Evolutionary conservation across 2,329 filamentous ascomycete species (phyloP).

Genomic region (Boeremia exigua): DNA sequence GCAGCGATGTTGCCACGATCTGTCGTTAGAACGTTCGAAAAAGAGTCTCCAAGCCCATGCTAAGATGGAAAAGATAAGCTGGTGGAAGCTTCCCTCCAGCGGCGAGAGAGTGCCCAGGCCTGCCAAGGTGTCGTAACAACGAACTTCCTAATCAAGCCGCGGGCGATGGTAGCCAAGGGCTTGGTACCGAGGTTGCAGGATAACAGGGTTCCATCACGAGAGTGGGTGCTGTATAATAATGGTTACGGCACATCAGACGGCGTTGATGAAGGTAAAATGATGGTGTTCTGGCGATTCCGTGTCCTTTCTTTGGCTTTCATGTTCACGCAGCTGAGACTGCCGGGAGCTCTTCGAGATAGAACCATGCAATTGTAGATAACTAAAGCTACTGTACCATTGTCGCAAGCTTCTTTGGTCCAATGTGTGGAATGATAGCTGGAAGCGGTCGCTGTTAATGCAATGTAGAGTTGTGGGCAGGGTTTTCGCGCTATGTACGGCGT

Average conservation of each 20-base stretch:
- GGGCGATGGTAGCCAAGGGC: constrained; percentile 25
- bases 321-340: not conserved
- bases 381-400: not conserved
- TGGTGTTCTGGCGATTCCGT: not conserved
- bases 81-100: constrained; percentile 19
- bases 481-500: not conserved
- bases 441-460: not conserved
- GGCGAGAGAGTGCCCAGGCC: constrained; percentile 14
- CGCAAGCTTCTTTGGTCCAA: too few relatives aligned
- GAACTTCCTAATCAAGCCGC: constrained; percentile 17
- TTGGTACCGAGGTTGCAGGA: constrained; percentile 20
- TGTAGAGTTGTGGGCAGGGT: not conserved
- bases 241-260: constrained; percentile 7
- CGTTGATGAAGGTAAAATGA: not conserved
- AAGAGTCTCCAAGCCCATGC: constrained; percentile 29
- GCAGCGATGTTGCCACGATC: constrained; percentile 15
- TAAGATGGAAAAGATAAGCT: constrained; percentile 31
- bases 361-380: not conserved
- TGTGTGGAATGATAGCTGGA: not conserved
- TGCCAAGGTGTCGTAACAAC: constrained; percentile 18
- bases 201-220: constrained; percentile 22
- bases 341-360: not conserved
- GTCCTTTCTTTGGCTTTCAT: not conserved
- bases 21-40: constrained; percentile 25
- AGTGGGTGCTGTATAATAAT: constrained; percentile 10